phyloP scores from a whole-genome alignment of 805 yeast species.

The Ogataea siamensis region DNA sequence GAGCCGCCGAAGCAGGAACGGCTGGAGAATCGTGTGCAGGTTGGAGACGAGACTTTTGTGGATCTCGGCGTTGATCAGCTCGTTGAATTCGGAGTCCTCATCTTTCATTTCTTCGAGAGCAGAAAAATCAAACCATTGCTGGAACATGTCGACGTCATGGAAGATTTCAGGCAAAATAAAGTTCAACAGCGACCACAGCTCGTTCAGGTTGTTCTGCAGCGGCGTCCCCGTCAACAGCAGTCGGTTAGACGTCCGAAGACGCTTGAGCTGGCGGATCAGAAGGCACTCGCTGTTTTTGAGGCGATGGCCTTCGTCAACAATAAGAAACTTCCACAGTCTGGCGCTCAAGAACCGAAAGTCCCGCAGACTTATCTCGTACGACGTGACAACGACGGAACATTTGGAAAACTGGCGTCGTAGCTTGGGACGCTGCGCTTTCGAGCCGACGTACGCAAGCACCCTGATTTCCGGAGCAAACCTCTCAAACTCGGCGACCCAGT shows the following conservation, averaged over 20 bases:
- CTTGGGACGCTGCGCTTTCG: conserved; percentile 51
- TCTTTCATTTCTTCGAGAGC: conserved; percentile 45
- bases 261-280: conserved; percentile 68
- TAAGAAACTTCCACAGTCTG: conserved; percentile 73
- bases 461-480: conserved; percentile 71
- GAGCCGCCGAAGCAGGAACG: conserved; percentile 79
- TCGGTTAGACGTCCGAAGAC: conserved; percentile 65
- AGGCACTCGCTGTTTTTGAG: conserved; percentile 80
- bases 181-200: conserved; percentile 88
- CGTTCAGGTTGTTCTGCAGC: conserved; percentile 83
- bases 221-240: conserved; percentile 94
- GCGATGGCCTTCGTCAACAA: conserved; percentile 96
- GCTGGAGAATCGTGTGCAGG: conserved; percentile 83
- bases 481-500: conserved; percentile 75
- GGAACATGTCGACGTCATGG: conserved; percentile 83
- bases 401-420: conserved; percentile 36
- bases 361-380: conserved; percentile 75
- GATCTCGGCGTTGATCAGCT: conserved; percentile 54
- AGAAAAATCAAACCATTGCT: conserved; percentile 90
- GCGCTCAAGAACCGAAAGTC: conserved; percentile 58
- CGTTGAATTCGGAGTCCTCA: conserved; percentile 38
- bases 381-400: conserved; percentile 64
- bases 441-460: conserved; percentile 63
- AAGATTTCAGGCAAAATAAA: conserved; percentile 92
- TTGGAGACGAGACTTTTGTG: conserved; percentile 66